A percentile compares a stretch with the other conserved stretches of the same genome.
These are phyloP conservation scores for Fusarium robinianum DNA, from an alignment of 2,329 filamentous ascomycete genomes.

Conservation along the genomic window DNA sequence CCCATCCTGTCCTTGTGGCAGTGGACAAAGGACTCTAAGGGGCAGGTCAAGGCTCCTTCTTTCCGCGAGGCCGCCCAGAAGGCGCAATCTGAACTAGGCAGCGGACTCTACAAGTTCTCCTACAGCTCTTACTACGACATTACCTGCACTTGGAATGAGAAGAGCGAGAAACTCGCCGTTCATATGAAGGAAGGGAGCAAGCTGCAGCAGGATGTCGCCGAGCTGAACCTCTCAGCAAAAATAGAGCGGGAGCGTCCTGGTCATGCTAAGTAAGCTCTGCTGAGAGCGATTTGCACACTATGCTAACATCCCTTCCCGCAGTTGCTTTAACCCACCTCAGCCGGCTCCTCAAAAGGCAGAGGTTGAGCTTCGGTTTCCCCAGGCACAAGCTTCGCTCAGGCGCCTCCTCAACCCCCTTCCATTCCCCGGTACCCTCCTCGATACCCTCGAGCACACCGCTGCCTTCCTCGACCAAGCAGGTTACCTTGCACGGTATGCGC, in stretches of 20 bases:
- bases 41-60: conserved; percentile 6
- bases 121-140: conserved; percentile 21
- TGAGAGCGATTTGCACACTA: rapidly evolving
- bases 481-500: conserved; percentile 26
- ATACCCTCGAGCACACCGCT: conserved; percentile 16
- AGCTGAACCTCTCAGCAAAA: conserved; percentile 6
- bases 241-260: conserved; percentile 21
- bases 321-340: conserved; percentile 9
- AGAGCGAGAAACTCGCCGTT: conserved; percentile 15
- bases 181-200: conserved; percentile 3
- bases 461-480: conserved; percentile 24
- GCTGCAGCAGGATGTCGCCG: conserved; percentile 11
- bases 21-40: conserved; percentile 10
- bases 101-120: conserved; percentile 10
- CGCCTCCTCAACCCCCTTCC: conserved; percentile 12
- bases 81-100: not conserved
- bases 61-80: conserved; percentile 8
- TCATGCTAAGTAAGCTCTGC: no score
- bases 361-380: conserved; percentile 20
- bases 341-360: conserved; percentile 6
- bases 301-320: not conserved
- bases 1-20: conserved; percentile 28
- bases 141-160: conserved; percentile 17
- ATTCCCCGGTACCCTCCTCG: conserved; percentile 18
- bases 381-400: conserved; percentile 12